Conservation (phyloP, 2,329 filamentous ascomycete species). For the Aphanocladium album region DNA sequence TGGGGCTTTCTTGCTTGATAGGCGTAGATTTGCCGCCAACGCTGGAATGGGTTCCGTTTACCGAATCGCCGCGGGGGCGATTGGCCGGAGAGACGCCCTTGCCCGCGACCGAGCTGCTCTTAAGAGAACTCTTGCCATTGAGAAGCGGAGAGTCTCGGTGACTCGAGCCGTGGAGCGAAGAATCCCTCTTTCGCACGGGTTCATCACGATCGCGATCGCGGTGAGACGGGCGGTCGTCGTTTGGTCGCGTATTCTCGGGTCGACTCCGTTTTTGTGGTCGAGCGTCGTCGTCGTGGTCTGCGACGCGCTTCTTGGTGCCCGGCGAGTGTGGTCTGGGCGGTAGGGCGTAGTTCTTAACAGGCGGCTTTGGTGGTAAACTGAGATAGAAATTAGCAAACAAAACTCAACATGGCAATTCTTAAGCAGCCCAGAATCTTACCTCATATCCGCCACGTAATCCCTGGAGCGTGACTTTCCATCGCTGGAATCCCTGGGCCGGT, state of each 20-base stretch:
- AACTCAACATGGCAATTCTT: background rate
- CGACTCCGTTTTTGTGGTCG: constrained; percentile 44
- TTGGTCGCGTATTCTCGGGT: constrained; percentile 30
- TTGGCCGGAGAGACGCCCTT: constrained; percentile 31
- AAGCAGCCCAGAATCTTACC: constrained; percentile 16
- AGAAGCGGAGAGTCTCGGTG: constrained; percentile 28
- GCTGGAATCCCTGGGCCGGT: constrained; percentile 16
- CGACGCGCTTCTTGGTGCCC: constrained; percentile 42
- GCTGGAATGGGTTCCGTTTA: constrained; percentile 38
- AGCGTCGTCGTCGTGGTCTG: constrained; percentile 39
- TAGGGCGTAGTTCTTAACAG: constrained; percentile 24
- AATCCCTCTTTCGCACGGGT: constrained; percentile 27
- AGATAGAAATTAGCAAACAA: background rate
- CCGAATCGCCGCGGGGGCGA: constrained; percentile 34
- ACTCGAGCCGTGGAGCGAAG: constrained; percentile 16
- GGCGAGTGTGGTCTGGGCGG: constrained; percentile 36
- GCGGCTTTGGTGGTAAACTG: constrained; percentile 34
- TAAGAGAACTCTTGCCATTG: constrained; percentile 33
- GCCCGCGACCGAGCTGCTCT: constrained; percentile 22
- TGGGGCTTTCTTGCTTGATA: constrained; percentile 32
- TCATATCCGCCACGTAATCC: constrained; percentile 27
- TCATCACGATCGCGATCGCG: constrained; percentile 25
- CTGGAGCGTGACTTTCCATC: constrained; percentile 28
- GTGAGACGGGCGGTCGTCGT: constrained; percentile 27
- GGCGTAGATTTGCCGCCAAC: constrained; percentile 30